These are phyloP conservation scores for Endocladia muricata DNA, from an alignment of 31 red algal genomes.

Conservation along the genomic window DNA sequence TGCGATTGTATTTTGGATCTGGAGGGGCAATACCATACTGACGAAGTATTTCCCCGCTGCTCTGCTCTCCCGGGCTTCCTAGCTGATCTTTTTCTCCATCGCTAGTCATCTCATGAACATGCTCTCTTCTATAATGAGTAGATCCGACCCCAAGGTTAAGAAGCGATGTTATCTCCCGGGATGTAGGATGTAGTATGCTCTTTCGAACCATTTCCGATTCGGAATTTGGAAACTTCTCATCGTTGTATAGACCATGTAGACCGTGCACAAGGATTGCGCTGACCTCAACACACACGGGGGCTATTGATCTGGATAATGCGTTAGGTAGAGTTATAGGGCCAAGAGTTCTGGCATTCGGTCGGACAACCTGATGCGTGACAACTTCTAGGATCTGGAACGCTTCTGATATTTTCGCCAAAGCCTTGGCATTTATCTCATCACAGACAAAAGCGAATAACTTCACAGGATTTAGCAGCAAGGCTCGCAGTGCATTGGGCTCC, in stretches of 20 bases:
- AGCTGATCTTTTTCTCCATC: neutral
- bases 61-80: slow-evolving; percentile 20
- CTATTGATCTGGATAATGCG: slow-evolving; percentile 27
- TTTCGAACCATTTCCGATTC: neutral
- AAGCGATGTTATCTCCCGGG: slow-evolving; percentile 11
- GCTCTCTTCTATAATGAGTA: neutral
- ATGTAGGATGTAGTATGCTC: slow-evolving; percentile 27
- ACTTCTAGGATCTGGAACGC: slow-evolving; percentile 30
- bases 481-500: neutral
- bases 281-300: slow-evolving; percentile 34
- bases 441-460: slow-evolving; percentile 20
- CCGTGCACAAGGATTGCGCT: neutral
- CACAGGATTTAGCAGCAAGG: slow-evolving; percentile 12
- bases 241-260: slow-evolving; percentile 35
- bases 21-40: slow-evolving; percentile 46
- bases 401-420: neutral
- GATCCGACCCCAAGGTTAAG: slow-evolving; percentile 25
- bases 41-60: slow-evolving; percentile 29
- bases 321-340: neutral
- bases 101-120: slow-evolving; percentile 1
- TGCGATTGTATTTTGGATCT: neutral
- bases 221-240: slow-evolving; percentile 18
- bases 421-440: neutral
- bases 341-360: neutral
- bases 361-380: slow-evolving; percentile 28